These are phyloP conservation scores for Fusarium piperis DNA, from an alignment of 2,329 filamentous ascomycete genomes.

Conservation along the genomic window DNA sequence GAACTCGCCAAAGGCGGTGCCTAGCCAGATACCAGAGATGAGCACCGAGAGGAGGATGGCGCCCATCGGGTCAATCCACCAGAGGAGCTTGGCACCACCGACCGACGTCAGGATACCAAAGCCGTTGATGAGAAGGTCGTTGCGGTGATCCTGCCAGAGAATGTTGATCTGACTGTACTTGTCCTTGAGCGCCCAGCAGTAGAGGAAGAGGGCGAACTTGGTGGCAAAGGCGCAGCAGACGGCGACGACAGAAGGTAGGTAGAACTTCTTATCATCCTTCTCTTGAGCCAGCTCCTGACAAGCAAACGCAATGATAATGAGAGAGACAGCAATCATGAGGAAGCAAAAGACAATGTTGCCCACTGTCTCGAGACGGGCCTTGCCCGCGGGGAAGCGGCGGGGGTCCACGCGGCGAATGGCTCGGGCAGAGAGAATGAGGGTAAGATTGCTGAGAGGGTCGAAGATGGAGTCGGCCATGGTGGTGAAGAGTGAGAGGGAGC, in stretches of 20 bases:
- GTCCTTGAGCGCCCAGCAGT: conserved; percentile 91
- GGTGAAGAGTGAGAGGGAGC: conserved; percentile 94
- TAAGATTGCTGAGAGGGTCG: conserved; percentile 89
- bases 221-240: conserved; percentile 86
- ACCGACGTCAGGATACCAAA: conserved; percentile 91
- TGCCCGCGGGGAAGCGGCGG: conserved; percentile 87
- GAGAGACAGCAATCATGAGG: conserved; percentile 90
- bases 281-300: conserved; percentile 72
- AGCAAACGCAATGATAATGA: conserved; percentile 92
- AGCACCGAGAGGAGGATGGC: conserved; percentile 84
- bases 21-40: conserved; percentile 83
- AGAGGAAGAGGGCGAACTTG: conserved; percentile 85
- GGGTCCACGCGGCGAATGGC: conserved; percentile 89
- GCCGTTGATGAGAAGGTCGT: conserved; percentile 96
- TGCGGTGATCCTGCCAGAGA: conserved; percentile 96
- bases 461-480: conserved; percentile 97
- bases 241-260: conserved; percentile 85
- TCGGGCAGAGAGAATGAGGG: conserved; percentile 85
- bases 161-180: conserved; percentile 93
- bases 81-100: conserved; percentile 86
- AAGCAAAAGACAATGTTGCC: conserved; percentile 98
- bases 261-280: conserved; percentile 70
- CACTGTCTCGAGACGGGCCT: conserved; percentile 92
- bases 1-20: conserved; percentile 89
- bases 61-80: conserved; percentile 96